Base-by-base conservation (phyloP, 495 filamentous ascomycete species). In the Pyrenopolyporus hunteri region DNA sequence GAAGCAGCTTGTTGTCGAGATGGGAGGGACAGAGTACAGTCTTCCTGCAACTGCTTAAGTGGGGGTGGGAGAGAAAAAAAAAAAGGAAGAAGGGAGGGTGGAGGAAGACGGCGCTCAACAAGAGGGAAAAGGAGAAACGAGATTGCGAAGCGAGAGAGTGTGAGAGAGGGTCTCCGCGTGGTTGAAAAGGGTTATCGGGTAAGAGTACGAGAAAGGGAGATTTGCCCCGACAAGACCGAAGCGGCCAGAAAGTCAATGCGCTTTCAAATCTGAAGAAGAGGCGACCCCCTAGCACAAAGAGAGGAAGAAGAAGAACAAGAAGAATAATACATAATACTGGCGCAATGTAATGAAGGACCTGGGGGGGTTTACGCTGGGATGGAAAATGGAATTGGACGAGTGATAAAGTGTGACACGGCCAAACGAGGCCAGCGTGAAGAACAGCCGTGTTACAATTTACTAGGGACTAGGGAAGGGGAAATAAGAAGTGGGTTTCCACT, bases 201-300 rank as follows among this genome's bases (percentile, higher is more conserved):
- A 54, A 48, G 40, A 37, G 56, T 46, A 51, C 67, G 59, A 70
- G 71, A 71, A 69, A 57, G 66, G 37, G 71, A 63, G 59, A 64
- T 57, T 57, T 67, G 59, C 61, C 46, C 62, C 60, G 57, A 61
- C 36, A 64, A 45, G n/a, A 72, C 51, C 57, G 64, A 62, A 64
- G 53, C 49, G 49, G 35, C 22, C 25, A 57, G 23, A 66, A 54
- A 59, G 66, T 68, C 58, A 59, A 69, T 55, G 63, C 48, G 59
- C 51, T 11, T n/a, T 43, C 20, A 10, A 31, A 46, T 46, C n/a
- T n/a, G n/a, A n/a, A n/a, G n/a, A n/a, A n/a, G n/a, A n/a, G n/a
- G n/a, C n/a, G n/a, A 10, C 19, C 37, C 52, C 59, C 46, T 57
- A 44, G 28, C 39, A 54, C 19, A 47, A 36, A 17, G 17, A 52